A percentile compares a stretch with the other conserved stretches of the same genome.
Evolutionary conservation across 129 eudicot species (phyloP).

Genomic region (Helianthus tuberosus): DNA sequence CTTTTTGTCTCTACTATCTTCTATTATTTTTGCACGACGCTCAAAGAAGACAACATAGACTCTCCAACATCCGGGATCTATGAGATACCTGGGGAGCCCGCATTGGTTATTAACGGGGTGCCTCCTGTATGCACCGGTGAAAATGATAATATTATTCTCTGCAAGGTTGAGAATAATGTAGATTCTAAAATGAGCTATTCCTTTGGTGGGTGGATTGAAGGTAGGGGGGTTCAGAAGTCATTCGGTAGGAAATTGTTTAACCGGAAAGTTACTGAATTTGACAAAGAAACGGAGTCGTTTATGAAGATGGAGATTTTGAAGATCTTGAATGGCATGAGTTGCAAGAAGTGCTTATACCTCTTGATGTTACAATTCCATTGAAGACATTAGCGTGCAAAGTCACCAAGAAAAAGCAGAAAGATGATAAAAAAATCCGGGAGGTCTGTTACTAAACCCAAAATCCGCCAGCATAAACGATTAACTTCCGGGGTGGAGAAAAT

Average conservation of each 20-base stretch:
- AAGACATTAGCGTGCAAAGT: constrained; percentile 62
- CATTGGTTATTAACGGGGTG: constrained; percentile 62
- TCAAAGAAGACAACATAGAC: no score
- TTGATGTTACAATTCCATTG: constrained; percentile 72
- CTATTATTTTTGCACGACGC: no score
- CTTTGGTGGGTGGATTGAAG: constrained; percentile 68
- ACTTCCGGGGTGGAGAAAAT: constrained; percentile 3
- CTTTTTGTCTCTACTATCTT: no score
- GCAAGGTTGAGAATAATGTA: constrained; percentile 26
- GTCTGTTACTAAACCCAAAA: constrained; percentile 25
- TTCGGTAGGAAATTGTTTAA: constrained; percentile 45
- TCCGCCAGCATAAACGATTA: constrained; percentile 24
- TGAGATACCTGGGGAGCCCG: constrained; percentile 74
- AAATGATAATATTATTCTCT: constrained; percentile 24
- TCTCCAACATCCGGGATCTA: constrained; percentile 43
- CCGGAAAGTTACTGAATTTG: constrained; percentile 64
- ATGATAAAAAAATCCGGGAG: constrained; percentile 34
- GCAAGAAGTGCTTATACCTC: constrained; percentile 57
- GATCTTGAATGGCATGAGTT: constrained; percentile 91
- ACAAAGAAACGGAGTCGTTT: constrained; percentile 64
- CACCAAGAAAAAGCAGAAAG: constrained; percentile 57
- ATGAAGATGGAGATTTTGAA: constrained; percentile 88
- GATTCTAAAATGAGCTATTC: constrained; percentile 28
- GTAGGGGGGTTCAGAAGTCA: constrained; percentile 69
- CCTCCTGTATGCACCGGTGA: constrained; percentile 47